Conservation (phyloP, 139 green algal genomes). For the Micractinium conductrix region DNA sequence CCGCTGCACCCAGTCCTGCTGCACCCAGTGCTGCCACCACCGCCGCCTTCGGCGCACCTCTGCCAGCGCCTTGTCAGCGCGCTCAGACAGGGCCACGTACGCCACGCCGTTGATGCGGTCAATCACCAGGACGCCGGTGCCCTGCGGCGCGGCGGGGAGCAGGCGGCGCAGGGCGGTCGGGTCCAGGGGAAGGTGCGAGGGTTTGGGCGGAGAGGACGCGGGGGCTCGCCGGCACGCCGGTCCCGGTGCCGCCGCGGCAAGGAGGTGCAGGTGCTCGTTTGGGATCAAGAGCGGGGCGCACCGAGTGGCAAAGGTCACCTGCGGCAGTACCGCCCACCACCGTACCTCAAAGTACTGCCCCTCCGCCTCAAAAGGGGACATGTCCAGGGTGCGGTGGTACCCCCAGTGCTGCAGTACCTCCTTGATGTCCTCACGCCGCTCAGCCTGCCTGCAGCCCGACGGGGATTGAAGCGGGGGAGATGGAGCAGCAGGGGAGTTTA, state of each 20-base stretch:
- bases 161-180: background rate
- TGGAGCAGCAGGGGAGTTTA: no score
- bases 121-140: constrained; percentile 91
- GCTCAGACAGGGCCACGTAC: constrained; percentile 89
- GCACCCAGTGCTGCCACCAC: background rate
- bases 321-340: constrained; percentile 25
- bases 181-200: no score
- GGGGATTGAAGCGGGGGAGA: no score
- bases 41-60: constrained; percentile 68
- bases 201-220: background rate
- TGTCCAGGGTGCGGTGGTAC: constrained; percentile 73
- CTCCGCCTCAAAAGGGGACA: constrained; percentile 62
- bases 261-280: no score
- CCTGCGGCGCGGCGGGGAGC: constrained; percentile 52
- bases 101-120: constrained; percentile 90
- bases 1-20: background rate
- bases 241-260: no score
- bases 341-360: constrained; percentile 73
- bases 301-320: no score
- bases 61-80: constrained; percentile 75
- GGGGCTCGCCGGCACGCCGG: no score
- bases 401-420: constrained; percentile 58
- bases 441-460: constrained; percentile 31
- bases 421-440: constrained; percentile 84
- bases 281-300: no score